Evolutionary conservation across 2,329 filamentous ascomycete genomes (phyloP).

Genomic region (Gnomoniopsis smithogilvyi): DNA sequence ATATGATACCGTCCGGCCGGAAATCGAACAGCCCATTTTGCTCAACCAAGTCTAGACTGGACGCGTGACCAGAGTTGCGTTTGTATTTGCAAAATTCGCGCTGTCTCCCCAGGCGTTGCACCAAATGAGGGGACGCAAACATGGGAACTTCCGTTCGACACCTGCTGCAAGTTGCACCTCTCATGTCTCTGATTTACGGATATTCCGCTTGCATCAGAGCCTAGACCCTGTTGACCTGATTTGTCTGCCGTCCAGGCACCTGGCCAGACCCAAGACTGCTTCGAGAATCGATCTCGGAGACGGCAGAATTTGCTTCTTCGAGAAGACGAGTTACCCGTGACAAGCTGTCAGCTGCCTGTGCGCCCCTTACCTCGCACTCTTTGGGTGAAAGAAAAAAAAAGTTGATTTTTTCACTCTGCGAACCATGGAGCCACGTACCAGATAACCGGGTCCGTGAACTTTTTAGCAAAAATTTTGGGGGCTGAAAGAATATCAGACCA

Average conservation of each 20-base stretch:
- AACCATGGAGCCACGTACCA: not conserved
- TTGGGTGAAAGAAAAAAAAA: too few species aligned
- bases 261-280: not conserved
- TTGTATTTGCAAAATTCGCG: not conserved
- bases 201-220: not conserved
- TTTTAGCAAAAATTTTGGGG: not conserved
- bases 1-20: slow-evolving; percentile 7
- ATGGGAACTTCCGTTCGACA: slow-evolving; percentile 6
- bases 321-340: not conserved
- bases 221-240: slow-evolving; percentile 9
- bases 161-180: slow-evolving; percentile 1
- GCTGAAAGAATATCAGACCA: not conserved
- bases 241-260: not conserved
- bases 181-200: slow-evolving; percentile 7
- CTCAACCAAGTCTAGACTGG: not conserved
- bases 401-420: not conserved
- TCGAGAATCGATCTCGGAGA: not conserved
- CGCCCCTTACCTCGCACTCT: too few species aligned
- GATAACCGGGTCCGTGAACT: not conserved
- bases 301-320: not conserved
- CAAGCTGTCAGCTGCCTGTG: not conserved
- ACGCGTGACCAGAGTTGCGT: not conserved
- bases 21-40: slow-evolving; percentile 7
- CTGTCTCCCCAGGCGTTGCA: slow-evolving; percentile 7
- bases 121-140: slow-evolving; percentile 14